Evolutionary conservation across 2,329 filamentous ascomycete genomes (phyloP).

Genomic region (Beauveria sp.): DNA sequence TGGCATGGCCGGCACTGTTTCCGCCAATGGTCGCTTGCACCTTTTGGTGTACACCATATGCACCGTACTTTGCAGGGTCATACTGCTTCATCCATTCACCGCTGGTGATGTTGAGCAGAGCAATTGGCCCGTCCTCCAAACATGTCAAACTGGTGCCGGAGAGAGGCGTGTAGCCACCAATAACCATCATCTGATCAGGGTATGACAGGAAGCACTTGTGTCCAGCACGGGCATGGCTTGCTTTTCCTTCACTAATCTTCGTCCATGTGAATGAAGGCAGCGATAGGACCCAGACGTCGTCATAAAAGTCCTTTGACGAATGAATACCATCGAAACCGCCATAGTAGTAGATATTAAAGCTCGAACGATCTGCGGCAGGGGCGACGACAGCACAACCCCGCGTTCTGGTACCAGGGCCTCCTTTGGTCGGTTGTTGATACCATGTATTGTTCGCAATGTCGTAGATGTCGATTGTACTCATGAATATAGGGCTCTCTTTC

Average conservation of each 20-base stretch:
- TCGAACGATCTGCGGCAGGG: constrained; percentile 62
- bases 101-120: constrained; percentile 66
- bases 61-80: constrained; percentile 50
- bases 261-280: constrained; percentile 78
- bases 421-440: constrained; percentile 60
- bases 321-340: constrained; percentile 60
- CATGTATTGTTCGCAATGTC: constrained; percentile 63
- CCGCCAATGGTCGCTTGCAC: constrained; percentile 64
- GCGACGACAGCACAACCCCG: constrained; percentile 68
- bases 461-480: constrained; percentile 65
- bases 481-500: constrained; percentile 62
- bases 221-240: constrained; percentile 54
- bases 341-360: constrained; percentile 79
- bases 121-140: constrained; percentile 43
- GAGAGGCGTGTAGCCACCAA: constrained; percentile 55
- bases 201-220: constrained; percentile 70
- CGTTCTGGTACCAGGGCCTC: constrained; percentile 49
- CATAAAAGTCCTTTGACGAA: constrained; percentile 31
- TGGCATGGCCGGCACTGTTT: constrained; percentile 58
- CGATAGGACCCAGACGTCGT: constrained; percentile 75
- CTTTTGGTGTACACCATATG: constrained; percentile 62
- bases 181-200: constrained; percentile 70
- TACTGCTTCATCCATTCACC: constrained; percentile 64
- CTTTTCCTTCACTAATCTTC: constrained; percentile 37
- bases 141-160: constrained; percentile 29